Conservation (phyloP, 306 rosid species). For the Prunus davidiana region DNA sequence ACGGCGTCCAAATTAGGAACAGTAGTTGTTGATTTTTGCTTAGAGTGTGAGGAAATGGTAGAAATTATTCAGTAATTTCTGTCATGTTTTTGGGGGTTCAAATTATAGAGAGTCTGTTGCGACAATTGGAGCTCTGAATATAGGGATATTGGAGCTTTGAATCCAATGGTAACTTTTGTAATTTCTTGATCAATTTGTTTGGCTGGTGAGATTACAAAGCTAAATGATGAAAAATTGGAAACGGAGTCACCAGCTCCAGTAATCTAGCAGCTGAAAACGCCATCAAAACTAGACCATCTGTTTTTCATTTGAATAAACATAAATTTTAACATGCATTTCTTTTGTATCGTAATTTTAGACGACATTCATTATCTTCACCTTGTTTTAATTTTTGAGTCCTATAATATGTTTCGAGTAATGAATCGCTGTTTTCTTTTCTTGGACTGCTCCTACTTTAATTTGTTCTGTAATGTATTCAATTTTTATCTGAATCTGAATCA, state of each 20-base stretch:
- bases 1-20: neutral
- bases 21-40: neutral
- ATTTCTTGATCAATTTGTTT: neutral
- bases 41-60: neutral
- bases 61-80: neutral
- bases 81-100: neutral
- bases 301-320: neutral
- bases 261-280: neutral
- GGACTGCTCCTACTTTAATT: neutral
- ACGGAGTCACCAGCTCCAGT: neutral
- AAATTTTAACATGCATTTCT: neutral
- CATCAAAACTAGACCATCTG: neutral
- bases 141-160: neutral
- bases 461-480: neutral
- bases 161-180: neutral
- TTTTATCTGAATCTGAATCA: neutral
- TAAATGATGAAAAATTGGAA: neutral
- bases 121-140: constrained; percentile 1
- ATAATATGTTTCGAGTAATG: neutral
- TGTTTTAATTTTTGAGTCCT: neutral
- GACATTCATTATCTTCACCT: neutral
- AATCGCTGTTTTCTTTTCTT: neutral
- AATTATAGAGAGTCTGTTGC: neutral
- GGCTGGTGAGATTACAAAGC: neutral
- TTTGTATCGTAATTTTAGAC: neutral